Base-by-base conservation (phyloP, 805 yeast genomes). In the Nadsonia fulvescens region DNA sequence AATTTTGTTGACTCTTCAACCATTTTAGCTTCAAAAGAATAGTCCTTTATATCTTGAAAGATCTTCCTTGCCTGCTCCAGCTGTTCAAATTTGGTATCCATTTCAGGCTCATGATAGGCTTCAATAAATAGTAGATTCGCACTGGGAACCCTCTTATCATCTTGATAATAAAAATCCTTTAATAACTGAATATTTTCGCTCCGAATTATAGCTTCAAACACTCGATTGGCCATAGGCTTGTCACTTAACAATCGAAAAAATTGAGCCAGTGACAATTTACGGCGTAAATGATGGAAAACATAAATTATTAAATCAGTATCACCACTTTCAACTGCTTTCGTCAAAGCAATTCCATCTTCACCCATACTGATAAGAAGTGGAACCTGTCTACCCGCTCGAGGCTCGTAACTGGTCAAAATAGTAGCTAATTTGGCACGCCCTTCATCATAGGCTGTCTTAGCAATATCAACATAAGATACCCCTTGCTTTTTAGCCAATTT, bases 401-500 rank as follows among this genome's bases (percentile, higher is more conserved):
- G 72, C 42, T 89, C 96, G 32, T 69, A 48, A 25, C 69, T 61
- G 8, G 77, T 57, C n/a, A 89, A 47, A 22, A 61, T 53, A 28
- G 72, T 66, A 18, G 93, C 73, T 12, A 89, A 49, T 13, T 59
- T 55, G 7, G 62, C 45, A 14, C 96, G 56, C 1, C 96, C 96
- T 47, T 86, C 95, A 39, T 73, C 71, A 38, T 62, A 65, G 1
- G 93, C 89, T 10, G 65, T 58, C 6, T 57, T 53, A 0, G 79
- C 69, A 14, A 81, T 64, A 14, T 58, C 54, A 5, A 65, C 63
- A 32, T 66, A 70, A 0, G 82, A 58, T 11, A 71, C 60, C 3
- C 60, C 57, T 6, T 49, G 42, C 8, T 51, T 42, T 2, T 43
- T 35, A 7, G 38, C 38, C 9, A 79, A 50, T 29, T 64, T 63